Evolutionary conservation across 2,329 filamentous ascomycete genomes (phyloP).

Genomic region (Aspergillus sp.): DNA sequence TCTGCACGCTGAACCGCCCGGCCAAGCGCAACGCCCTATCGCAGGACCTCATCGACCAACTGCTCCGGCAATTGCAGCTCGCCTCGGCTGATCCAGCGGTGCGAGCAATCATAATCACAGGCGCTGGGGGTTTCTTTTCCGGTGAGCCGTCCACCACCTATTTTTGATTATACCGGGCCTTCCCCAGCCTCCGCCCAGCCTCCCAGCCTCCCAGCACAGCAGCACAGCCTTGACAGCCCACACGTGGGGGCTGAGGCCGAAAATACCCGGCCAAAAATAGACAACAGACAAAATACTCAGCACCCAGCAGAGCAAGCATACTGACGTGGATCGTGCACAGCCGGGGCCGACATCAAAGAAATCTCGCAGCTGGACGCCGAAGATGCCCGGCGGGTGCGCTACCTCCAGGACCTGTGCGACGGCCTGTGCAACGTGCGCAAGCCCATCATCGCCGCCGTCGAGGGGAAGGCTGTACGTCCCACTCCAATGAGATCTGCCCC

Average conservation of each 20-base stretch:
- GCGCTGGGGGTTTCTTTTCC: constrained; percentile 8
- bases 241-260: no score
- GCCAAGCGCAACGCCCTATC: constrained; percentile 11
- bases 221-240: no score
- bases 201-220: no score
- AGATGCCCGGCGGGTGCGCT: not conserved
- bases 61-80: not conserved
- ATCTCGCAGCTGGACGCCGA: constrained; percentile 8
- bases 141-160: not conserved
- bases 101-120: constrained; percentile 6
- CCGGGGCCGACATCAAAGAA: constrained; percentile 14
- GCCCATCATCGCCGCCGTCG: constrained; percentile 10
- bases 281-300: no score
- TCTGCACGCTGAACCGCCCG: constrained; percentile 7
- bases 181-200: no score
- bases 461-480: constrained; percentile 8
- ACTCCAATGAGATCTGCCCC: no score
- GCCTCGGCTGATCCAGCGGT: constrained; percentile 1
- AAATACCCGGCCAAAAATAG: no score
- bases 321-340: not conserved
- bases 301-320: no score
- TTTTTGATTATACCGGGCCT: not conserved
- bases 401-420: constrained; percentile 13
- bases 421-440: constrained; percentile 7
- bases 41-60: constrained; percentile 3